Conservation (phyloP, 306 rosid species). For the Begonia masoniana region DNA sequence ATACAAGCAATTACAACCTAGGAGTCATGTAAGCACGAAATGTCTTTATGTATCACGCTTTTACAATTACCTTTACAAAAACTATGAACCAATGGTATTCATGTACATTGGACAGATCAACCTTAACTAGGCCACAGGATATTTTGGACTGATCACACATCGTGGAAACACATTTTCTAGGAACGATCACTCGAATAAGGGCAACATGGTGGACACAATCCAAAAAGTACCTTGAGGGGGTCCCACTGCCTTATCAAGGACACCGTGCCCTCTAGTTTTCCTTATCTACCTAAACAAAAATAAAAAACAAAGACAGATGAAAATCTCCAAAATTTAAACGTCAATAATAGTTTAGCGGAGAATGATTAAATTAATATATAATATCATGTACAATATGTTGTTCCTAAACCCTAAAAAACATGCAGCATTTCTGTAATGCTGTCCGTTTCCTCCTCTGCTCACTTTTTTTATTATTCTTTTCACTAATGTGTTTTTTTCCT, state of each 20-base stretch:
- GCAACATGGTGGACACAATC: slow-evolving; percentile 22
- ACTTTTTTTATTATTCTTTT: slow-evolving; percentile 10
- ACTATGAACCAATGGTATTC: no score
- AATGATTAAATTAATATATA: no score
- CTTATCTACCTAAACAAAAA: no score
- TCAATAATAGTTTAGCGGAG: slow-evolving; percentile 4
- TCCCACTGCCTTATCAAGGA: slow-evolving; percentile 3
- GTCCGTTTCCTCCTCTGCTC: slow-evolving; percentile 14
- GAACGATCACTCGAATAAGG: slow-evolving; percentile 12
- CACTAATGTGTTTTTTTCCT: slow-evolving; percentile 6
- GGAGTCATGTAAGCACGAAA: no score
- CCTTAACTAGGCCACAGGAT: slow-evolving; percentile 5
- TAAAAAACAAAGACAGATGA: slow-evolving; percentile 13
- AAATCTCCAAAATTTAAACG: slow-evolving; percentile 11
- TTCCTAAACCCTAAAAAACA: slow-evolving; percentile 36
- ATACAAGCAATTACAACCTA: no score
- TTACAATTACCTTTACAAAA: no score
- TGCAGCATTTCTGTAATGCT: slow-evolving; percentile 72
- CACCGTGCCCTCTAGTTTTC: slow-evolving; percentile 6
- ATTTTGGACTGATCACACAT: slow-evolving; percentile 14
- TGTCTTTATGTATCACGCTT: no score
- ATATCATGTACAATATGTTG: slow-evolving; percentile 35
- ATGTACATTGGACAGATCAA: no score
- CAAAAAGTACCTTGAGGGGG: slow-evolving; percentile 8
- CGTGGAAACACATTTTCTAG: slow-evolving; percentile 23